These are phyloP conservation scores for Apiospora rasikravindrae DNA, from an alignment of 2,329 filamentous ascomycete genomes.

Conservation along the genomic window DNA sequence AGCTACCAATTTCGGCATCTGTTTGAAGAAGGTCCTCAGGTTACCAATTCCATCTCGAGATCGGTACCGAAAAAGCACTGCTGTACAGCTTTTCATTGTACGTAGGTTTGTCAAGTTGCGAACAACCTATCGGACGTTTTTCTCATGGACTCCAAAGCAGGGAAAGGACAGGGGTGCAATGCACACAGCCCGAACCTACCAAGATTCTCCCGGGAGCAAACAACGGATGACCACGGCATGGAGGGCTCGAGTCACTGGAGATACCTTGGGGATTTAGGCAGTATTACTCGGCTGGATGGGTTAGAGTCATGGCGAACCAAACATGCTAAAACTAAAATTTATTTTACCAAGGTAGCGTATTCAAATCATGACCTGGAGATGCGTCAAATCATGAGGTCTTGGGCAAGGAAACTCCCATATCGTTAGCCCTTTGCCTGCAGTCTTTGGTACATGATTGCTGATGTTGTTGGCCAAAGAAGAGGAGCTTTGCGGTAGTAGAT, in stretches of 20 bases:
- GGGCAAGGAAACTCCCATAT: too few species aligned
- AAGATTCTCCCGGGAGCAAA: not conserved
- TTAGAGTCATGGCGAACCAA: not conserved
- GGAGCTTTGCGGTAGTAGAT: too few species aligned
- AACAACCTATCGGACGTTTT: not conserved
- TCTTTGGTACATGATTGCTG: too few species aligned
- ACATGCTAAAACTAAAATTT: not conserved
- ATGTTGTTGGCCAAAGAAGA: too few species aligned
- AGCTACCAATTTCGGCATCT: not conserved
- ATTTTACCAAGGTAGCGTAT: too few species aligned
- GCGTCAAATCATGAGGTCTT: too few species aligned
- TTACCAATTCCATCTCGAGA: not conserved
- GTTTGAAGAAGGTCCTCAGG: not conserved
- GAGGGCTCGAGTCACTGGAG: not conserved
- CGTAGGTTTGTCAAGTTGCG: too few species aligned
- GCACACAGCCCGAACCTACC: not conserved
- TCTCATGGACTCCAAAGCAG: not conserved
- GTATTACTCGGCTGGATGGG: not conserved
- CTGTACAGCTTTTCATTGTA: not conserved
- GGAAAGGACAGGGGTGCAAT: not conserved
- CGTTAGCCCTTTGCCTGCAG: too few species aligned
- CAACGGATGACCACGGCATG: not conserved
- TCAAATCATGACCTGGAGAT: too few species aligned
- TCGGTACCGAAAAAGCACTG: not conserved
- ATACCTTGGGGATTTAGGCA: not conserved